These are phyloP conservation scores for Prunus dulcis DNA, from an alignment of 306 rosid genomes.

Conservation along the genomic window DNA sequence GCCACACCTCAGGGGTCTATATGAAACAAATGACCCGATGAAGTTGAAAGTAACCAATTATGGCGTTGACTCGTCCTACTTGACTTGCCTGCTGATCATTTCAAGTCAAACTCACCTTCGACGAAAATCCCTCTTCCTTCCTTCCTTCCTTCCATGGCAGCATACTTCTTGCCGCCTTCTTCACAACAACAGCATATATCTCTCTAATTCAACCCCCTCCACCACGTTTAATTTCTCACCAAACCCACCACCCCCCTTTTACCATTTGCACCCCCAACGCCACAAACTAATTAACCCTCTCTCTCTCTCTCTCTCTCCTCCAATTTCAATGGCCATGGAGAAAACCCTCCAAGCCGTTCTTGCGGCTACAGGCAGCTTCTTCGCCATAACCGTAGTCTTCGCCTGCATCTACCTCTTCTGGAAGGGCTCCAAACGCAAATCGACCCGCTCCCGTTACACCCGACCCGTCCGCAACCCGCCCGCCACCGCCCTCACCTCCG, in stretches of 20 bases:
- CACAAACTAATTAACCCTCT: not conserved
- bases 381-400: constrained; percentile 38
- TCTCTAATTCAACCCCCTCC: not conserved
- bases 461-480: not conserved
- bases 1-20: too few relatives aligned
- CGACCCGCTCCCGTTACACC: not conserved
- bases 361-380: constrained; percentile 56
- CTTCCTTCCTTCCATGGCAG: not conserved
- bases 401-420: constrained; percentile 36
- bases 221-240: too few relatives aligned
- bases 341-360: not conserved
- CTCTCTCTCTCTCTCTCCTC: not conserved
- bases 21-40: too few relatives aligned
- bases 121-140: not conserved
- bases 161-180: not conserved
- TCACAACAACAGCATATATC: not conserved
- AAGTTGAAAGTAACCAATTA: not conserved
- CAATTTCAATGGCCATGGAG: constrained; percentile 10
- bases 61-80: not conserved
- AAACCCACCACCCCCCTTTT: not conserved
- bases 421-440: constrained; percentile 8
- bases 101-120: not conserved
- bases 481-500: constrained; percentile 19
- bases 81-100: not conserved
- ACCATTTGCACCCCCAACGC: not conserved